A percentile compares a stretch with the other conserved stretches of the same genome.
These are phyloP conservation scores for Debaryomycetaceae sp. DNA, from an alignment of 1,139 yeast genomes.

Conservation along the genomic window DNA sequence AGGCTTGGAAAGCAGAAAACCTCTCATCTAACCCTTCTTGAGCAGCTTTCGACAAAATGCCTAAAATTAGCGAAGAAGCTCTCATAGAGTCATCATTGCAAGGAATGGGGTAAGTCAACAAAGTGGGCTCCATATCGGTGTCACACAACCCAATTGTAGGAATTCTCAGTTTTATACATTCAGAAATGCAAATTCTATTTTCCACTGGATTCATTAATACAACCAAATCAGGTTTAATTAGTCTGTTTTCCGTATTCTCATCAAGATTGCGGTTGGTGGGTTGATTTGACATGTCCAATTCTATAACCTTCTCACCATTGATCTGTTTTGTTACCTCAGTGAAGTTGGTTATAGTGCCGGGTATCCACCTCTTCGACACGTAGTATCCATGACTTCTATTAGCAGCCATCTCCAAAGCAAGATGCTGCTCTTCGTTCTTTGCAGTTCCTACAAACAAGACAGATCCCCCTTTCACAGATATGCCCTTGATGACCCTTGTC, in stretches of 20 bases:
- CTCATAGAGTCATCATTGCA: conserved; percentile 94
- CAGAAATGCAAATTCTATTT: conserved; percentile 74
- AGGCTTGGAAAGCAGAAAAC: conserved; percentile 18
- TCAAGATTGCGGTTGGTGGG: conserved; percentile 57
- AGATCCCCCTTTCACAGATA: conserved; percentile 81
- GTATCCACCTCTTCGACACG: conserved; percentile 86
- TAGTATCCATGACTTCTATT: conserved; percentile 73
- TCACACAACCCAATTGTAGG: conserved; percentile 95
- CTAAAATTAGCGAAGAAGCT: conserved; percentile 72
- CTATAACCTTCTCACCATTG: conserved; percentile 53
- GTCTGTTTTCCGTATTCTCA: conserved; percentile 37
- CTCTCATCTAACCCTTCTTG: conserved; percentile 68
- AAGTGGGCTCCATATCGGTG: conserved; percentile 87
- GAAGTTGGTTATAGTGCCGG: conserved; percentile 90
- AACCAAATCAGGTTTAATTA: conserved; percentile 83
- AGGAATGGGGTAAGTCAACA: conserved; percentile 91
- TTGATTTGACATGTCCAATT: conserved; percentile 35
- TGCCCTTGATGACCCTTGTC: conserved; percentile 71
- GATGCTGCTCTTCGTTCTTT: conserved; percentile 62
- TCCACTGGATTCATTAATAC: conserved; percentile 87
- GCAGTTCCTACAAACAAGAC: conserved; percentile 83
- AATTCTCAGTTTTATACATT: conserved; percentile 76
- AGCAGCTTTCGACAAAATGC: conserved; percentile 84
- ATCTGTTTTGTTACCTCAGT: conserved; percentile 74
- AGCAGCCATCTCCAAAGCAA: conserved; percentile 78